Conservation (phyloP, 768 basidiomycete genomes). For the Myochromella boudieri region DNA sequence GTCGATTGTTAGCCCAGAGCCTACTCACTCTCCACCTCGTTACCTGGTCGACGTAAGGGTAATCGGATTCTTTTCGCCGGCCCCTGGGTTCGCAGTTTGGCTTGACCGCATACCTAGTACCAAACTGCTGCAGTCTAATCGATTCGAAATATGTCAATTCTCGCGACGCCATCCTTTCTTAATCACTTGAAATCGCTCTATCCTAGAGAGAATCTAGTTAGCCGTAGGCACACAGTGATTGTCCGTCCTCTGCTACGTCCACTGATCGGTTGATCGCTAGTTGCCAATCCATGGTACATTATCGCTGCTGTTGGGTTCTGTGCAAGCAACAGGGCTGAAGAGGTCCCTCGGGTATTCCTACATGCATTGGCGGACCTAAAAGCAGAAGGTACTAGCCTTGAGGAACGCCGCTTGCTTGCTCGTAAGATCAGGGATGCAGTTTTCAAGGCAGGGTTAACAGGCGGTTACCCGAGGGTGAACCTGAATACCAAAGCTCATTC, state of each 20-base stretch:
- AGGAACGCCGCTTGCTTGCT: slow-evolving; percentile 43
- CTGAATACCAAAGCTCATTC: neutral
- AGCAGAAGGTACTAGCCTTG: slow-evolving; percentile 21
- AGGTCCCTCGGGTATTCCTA: slow-evolving; percentile 53
- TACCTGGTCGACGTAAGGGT: no score
- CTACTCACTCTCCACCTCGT: no score
- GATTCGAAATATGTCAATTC: slow-evolving; percentile 14
- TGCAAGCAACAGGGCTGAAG: slow-evolving; percentile 59
- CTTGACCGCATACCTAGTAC: no score
- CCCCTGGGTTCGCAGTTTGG: no score
- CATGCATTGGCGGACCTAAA: slow-evolving; percentile 47
- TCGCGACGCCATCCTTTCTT: slow-evolving; percentile 44
- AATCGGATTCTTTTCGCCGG: no score
- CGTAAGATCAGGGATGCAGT: slow-evolving; percentile 61
- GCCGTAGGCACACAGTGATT: slow-evolving; percentile 14
- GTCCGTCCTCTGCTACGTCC: neutral
- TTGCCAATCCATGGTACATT: slow-evolving; percentile 57
- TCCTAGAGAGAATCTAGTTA: slow-evolving; percentile 29
- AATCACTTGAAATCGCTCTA: slow-evolving; percentile 43
- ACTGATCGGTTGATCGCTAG: neutral
- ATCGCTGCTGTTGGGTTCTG: slow-evolving; percentile 56
- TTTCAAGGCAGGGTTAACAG: slow-evolving; percentile 58
- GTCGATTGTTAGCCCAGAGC: no score
- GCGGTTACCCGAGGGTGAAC: slow-evolving; percentile 58
- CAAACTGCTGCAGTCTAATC: neutral